A percentile compares a stretch with the other conserved stretches of the same genome.
These are phyloP conservation scores for Hebeloma cylindrosporum DNA, from an alignment of 768 basidiomycete genomes.

Conservation along the genomic window DNA sequence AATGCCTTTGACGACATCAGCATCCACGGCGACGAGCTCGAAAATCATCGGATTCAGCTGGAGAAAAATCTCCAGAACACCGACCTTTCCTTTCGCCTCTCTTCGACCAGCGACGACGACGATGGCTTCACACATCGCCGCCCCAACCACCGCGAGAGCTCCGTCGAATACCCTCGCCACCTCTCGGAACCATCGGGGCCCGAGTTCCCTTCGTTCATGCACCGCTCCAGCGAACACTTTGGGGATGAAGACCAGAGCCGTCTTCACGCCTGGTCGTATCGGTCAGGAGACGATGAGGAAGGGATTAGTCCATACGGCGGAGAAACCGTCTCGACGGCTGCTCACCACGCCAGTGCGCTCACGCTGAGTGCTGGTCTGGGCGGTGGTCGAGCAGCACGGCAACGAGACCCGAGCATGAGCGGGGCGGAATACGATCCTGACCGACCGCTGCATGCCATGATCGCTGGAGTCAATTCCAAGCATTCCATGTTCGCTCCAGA, in stretches of 20 bases:
- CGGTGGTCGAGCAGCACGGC: constrained; percentile 47
- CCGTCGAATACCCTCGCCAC: constrained; percentile 74
- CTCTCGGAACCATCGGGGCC: constrained; percentile 57
- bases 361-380: constrained; percentile 84
- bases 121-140: constrained; percentile 6
- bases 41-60: constrained; percentile 73
- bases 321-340: constrained; percentile 77
- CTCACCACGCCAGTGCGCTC: constrained; percentile 87
- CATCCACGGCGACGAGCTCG: constrained; percentile 74
- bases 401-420: constrained; percentile 60
- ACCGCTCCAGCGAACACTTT: constrained; percentile 53
- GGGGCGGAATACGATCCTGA: constrained; percentile 88
- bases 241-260: constrained; percentile 52
- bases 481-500: constrained; percentile 59
- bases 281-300: constrained; percentile 60
- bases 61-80: constrained; percentile 77
- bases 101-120: constrained; percentile 40
- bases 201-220: constrained; percentile 63
- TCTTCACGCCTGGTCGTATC: constrained; percentile 58
- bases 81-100: constrained; percentile 69
- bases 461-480: constrained; percentile 57
- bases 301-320: constrained; percentile 66
- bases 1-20: constrained; percentile 38
- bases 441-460: constrained; percentile 70
- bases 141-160: constrained; percentile 43